Evolutionary conservation across 768 basidiomycete species (phyloP).

Genomic region (Strobilomyces dryophilus): DNA sequence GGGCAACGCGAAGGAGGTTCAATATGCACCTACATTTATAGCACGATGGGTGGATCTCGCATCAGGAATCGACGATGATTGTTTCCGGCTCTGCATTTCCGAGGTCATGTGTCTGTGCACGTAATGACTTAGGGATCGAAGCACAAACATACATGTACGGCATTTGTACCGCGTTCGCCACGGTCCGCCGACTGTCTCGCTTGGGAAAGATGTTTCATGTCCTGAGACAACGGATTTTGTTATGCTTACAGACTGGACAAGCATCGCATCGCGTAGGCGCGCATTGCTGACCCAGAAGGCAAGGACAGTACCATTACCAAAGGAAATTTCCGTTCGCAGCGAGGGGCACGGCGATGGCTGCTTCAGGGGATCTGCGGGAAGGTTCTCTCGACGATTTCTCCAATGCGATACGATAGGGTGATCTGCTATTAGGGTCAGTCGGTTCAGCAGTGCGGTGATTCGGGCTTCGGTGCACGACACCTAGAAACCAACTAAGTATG

Average conservation of each 20-base stretch:
- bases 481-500: too few species aligned
- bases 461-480: too few species aligned
- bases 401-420: background rate
- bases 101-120: conserved; percentile 6
- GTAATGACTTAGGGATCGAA: background rate
- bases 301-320: background rate
- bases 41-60: background rate
- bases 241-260: background rate
- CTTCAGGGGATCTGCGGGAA: background rate
- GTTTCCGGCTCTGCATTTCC: conserved; percentile 5
- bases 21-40: conserved; percentile 17
- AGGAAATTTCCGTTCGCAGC: background rate
- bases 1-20: background rate
- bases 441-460: background rate
- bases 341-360: background rate
- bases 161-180: background rate
- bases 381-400: background rate
- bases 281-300: background rate
- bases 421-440: background rate
- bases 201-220: background rate
- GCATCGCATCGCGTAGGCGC: background rate
- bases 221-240: background rate
- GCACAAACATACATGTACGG: background rate
- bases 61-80: background rate
- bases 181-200: background rate